Percentiles rank a stretch among this genome's conserved stretches.
Conservation (phyloP, 129 eudicot genomes). For the Artemisia annua region DNA sequence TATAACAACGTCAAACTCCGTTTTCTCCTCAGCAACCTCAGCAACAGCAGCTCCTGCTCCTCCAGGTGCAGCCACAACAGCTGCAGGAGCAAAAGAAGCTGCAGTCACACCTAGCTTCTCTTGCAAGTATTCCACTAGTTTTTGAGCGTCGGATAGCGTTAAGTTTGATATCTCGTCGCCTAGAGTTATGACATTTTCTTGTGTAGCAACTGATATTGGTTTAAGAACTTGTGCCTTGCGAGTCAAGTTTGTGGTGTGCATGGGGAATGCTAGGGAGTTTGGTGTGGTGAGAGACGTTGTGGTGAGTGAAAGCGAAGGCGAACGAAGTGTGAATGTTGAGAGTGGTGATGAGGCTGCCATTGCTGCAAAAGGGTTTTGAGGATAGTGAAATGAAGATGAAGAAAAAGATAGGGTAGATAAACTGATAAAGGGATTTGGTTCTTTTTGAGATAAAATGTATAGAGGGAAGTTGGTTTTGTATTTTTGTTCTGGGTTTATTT, state of each 20-base stretch:
- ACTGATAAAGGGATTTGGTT: constrained; percentile 48
- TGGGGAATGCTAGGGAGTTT: constrained; percentile 48
- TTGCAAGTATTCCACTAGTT: constrained; percentile 77
- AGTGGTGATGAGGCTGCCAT: constrained; percentile 74
- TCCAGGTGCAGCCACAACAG: constrained; percentile 55
- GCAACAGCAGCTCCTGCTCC: constrained; percentile 57
- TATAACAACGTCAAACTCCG: constrained; percentile 84
- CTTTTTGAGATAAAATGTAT: neutral
- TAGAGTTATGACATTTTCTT: constrained; percentile 60
- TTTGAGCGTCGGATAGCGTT: constrained; percentile 73
- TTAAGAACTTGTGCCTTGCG: constrained; percentile 4
- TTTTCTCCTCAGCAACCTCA: constrained; percentile 79
- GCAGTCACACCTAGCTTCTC: constrained; percentile 84
- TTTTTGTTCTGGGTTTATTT: too few relatives aligned
- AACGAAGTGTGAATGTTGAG: constrained; percentile 52
- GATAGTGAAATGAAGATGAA: neutral
- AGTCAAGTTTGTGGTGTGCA: constrained; percentile 49
- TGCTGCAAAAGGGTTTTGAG: neutral
- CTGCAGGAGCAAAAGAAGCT: constrained; percentile 69
- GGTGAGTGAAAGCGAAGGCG: constrained; percentile 33
- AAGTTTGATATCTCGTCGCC: constrained; percentile 70
- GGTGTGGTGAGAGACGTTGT: constrained; percentile 38
- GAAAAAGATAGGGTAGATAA: constrained; percentile 1
- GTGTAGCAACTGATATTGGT: constrained; percentile 49
- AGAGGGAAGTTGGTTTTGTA: too few relatives aligned